These are phyloP conservation scores for Podospora comata DNA, from an alignment of 495 filamentous ascomycete genomes.

Conservation along the genomic window DNA sequence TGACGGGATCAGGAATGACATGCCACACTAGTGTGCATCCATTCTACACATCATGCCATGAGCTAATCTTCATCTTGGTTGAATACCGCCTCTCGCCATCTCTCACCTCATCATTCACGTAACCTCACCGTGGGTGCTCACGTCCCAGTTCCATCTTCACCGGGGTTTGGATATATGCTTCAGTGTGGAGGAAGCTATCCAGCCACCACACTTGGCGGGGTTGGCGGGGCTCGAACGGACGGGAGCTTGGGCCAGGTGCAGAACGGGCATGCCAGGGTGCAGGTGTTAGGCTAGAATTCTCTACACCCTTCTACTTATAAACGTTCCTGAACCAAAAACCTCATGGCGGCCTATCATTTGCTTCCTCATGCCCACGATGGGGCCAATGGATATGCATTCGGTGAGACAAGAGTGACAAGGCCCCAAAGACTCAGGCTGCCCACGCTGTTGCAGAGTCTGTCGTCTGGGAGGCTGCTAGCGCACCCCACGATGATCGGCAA, in stretches of 20 bases:
- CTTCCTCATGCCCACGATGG: background rate
- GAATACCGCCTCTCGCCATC: background rate
- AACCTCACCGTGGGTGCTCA: background rate
- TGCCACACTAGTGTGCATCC: too few species aligned
- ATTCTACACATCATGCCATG: too few species aligned
- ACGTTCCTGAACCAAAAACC: background rate
- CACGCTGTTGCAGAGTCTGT: background rate
- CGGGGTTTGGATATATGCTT: too few species aligned
- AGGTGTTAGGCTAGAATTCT: too few species aligned
- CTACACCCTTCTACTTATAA: background rate
- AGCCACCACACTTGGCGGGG: background rate
- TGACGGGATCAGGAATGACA: background rate
- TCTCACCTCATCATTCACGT: background rate
- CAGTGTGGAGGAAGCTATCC: background rate
- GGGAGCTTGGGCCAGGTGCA: background rate
- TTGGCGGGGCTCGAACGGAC: background rate
- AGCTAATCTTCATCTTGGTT: too few species aligned
- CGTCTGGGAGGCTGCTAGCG: background rate
- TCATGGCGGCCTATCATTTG: background rate
- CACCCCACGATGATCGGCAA: background rate
- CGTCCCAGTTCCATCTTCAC: too few species aligned
- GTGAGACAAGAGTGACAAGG: background rate
- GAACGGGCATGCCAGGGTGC: too few species aligned
- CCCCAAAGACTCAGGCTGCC: too few species aligned
- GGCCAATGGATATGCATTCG: background rate